Conservation (phyloP, 2,329 filamentous ascomycete species). For the Hypoxylon sp. region DNA sequence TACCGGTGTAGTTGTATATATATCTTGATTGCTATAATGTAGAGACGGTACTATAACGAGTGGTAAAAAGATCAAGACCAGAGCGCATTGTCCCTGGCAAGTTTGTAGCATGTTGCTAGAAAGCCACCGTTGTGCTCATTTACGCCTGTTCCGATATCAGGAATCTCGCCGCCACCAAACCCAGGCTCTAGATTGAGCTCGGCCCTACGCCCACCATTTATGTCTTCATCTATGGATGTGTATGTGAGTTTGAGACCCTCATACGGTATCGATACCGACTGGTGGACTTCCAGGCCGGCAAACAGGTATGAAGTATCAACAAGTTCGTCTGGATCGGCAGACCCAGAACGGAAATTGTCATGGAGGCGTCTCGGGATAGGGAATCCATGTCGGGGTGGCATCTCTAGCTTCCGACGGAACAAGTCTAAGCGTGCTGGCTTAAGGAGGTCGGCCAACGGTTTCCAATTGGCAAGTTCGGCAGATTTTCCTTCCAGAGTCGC, state of each 20-base stretch:
- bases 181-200: conserved; percentile 57
- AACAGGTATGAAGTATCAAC: conserved; percentile 53
- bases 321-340: conserved; percentile 4
- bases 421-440: conserved; percentile 56
- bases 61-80: too few relatives aligned
- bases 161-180: background rate
- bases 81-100: too few relatives aligned
- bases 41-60: too few relatives aligned
- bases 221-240: conserved; percentile 61
- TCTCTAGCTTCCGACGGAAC: conserved; percentile 50
- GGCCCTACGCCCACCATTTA: conserved; percentile 59
- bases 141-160: background rate
- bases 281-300: conserved; percentile 62
- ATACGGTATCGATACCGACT: conserved; percentile 54
- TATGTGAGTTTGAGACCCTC: conserved; percentile 58
- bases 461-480: conserved; percentile 40
- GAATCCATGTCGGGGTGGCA: conserved; percentile 48
- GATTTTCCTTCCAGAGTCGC: conserved; percentile 43
- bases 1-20: too few relatives aligned
- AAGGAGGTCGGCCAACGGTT: conserved; percentile 55
- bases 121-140: conserved; percentile 31
- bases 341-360: background rate
- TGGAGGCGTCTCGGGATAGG: conserved; percentile 45
- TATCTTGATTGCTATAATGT: too few relatives aligned
- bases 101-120: conserved; percentile 30